phyloP scores from a whole-genome alignment of 257 asterid genomes.

The Buddleja alternifolia region DNA sequence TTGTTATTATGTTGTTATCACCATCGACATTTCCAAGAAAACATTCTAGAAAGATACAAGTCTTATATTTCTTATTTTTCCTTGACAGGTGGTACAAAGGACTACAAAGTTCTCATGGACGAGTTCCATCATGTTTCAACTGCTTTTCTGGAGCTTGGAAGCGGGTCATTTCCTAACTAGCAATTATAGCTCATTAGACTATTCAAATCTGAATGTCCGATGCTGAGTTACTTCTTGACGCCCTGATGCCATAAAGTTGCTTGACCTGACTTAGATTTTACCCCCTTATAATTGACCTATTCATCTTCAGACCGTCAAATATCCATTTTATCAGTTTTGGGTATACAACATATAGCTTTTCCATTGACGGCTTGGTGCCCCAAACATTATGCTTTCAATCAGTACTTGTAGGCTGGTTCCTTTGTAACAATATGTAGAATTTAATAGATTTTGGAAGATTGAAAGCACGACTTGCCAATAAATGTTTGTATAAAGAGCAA shows the following conservation, averaged over 20 bases:
- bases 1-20: neutral
- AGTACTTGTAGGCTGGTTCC: no score
- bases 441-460: neutral
- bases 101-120: slow-evolving; percentile 90
- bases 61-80: slow-evolving; percentile 28
- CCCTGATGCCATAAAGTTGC: no score
- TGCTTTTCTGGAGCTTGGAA: slow-evolving; percentile 88
- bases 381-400: no score
- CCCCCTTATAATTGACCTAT: no score
- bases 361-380: no score
- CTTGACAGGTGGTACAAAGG: slow-evolving; percentile 76
- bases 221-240: no score
- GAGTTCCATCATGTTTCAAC: slow-evolving; percentile 82
- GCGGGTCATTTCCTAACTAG: slow-evolving; percentile 46
- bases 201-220: no score
- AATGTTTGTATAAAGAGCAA: neutral
- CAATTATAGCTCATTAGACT: slow-evolving; percentile 25
- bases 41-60: neutral
- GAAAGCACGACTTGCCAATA: neutral
- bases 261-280: no score
- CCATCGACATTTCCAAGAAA: neutral
- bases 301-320: no score
- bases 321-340: no score
- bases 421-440: neutral
- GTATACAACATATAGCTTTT: no score